These are phyloP conservation scores for Sphaerulina musiva DNA, from an alignment of 2,329 filamentous ascomycete genomes.

Conservation along the genomic window DNA sequence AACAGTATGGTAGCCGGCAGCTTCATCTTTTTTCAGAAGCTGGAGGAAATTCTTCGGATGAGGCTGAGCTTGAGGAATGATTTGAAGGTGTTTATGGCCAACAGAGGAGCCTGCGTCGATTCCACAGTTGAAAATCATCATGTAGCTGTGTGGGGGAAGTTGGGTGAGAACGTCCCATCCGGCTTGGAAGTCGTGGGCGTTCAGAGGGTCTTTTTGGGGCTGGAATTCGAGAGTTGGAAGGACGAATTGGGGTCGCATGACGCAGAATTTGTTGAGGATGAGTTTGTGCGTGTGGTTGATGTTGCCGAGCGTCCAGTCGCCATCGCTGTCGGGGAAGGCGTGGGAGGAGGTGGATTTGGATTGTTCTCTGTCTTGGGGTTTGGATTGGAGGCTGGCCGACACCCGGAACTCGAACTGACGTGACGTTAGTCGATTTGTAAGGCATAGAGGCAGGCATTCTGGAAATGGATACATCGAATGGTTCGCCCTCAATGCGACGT, in stretches of 20 bases:
- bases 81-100: slow-evolving; percentile 44
- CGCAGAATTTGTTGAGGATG: slow-evolving; percentile 36
- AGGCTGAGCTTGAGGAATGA: slow-evolving; percentile 33
- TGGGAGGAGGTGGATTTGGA: neutral
- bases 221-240: slow-evolving; percentile 38
- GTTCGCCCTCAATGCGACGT: neutral
- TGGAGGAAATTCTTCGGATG: slow-evolving; percentile 13
- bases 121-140: slow-evolving; percentile 44
- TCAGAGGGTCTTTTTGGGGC: slow-evolving; percentile 37
- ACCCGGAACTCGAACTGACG: slow-evolving; percentile 16
- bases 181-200: slow-evolving; percentile 34
- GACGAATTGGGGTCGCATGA: slow-evolving; percentile 35
- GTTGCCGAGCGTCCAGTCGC: slow-evolving; percentile 28
- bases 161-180: slow-evolving; percentile 35
- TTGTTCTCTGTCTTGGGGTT: slow-evolving; percentile 13
- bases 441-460: neutral
- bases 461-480: slow-evolving; percentile 4
- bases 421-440: neutral
- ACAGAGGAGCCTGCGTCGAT: slow-evolving; percentile 40
- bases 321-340: slow-evolving; percentile 15
- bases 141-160: slow-evolving; percentile 24
- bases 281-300: slow-evolving; percentile 32
- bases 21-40: slow-evolving; percentile 1
- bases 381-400: slow-evolving; percentile 12
- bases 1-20: neutral